Conservation (phyloP, 495 filamentous ascomycete species). For the Lophiotrema nucula region DNA sequence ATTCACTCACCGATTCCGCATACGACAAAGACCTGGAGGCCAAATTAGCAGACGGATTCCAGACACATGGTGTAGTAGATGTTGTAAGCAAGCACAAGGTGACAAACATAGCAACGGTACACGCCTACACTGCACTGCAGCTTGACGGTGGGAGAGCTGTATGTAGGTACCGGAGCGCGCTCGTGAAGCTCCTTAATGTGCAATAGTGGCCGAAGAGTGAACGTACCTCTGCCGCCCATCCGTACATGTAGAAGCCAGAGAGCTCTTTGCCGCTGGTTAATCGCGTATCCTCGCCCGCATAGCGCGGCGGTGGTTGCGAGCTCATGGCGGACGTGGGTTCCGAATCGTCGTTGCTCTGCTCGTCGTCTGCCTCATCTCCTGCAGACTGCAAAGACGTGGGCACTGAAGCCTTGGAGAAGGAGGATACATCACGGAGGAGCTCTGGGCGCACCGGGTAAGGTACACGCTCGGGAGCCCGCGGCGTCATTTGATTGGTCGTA, state of each 20-base stretch:
- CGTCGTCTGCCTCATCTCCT: conserved; percentile 45
- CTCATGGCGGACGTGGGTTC: conserved; percentile 33
- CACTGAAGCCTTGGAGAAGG: conserved; percentile 32
- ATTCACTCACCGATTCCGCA: conserved; percentile 81
- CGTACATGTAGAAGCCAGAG: conserved; percentile 92
- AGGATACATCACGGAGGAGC: conserved; percentile 23
- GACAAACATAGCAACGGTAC: too few relatives aligned
- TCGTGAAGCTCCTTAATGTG: background rate
- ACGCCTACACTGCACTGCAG: too few relatives aligned
- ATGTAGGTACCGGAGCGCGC: too few relatives aligned
- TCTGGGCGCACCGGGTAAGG: conserved; percentile 16
- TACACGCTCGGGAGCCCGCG: conserved; percentile 9
- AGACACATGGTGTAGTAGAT: background rate
- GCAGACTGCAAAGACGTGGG: conserved; percentile 33
- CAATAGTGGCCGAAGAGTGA: background rate
- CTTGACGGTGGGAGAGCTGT: too few relatives aligned
- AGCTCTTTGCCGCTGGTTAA: conserved; percentile 85
- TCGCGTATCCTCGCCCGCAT: conserved; percentile 82
- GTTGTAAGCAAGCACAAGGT: too few relatives aligned
- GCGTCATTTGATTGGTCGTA: conserved; percentile 28
- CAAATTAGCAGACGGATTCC: background rate
- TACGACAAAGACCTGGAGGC: conserved; percentile 72
- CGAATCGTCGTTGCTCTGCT: conserved; percentile 38
- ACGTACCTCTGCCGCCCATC: conserved; percentile 80
- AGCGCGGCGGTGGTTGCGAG: conserved; percentile 45